These are phyloP conservation scores for Angophora floribunda DNA, from an alignment of 345 rosid species.

Conservation along the genomic window DNA sequence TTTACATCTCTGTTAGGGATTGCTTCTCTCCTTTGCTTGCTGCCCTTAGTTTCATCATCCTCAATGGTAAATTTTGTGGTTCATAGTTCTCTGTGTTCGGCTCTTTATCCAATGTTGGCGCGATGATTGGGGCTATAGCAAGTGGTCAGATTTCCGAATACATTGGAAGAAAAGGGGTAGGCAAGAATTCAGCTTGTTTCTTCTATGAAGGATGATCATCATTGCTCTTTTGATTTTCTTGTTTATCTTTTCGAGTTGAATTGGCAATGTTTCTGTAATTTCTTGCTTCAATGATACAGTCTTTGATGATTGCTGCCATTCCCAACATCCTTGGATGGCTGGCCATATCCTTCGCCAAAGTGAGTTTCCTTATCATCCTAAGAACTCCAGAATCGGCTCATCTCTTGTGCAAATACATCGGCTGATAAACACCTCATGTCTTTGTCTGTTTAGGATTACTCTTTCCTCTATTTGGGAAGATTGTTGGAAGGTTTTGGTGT, in stretches of 20 bases:
- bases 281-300: slow-evolving; percentile 26
- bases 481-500: slow-evolving; percentile 94
- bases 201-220: neutral
- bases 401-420: neutral
- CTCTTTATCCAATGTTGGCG: slow-evolving; percentile 94
- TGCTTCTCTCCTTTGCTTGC: neutral
- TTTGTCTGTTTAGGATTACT: slow-evolving; percentile 54
- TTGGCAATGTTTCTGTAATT: neutral
- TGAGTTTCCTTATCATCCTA: slow-evolving; percentile 23
- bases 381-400: neutral
- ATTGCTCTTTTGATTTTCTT: neutral
- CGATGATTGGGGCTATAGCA: slow-evolving; percentile 97
- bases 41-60: slow-evolving; percentile 5
- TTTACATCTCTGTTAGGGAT: neutral
- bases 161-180: slow-evolving; percentile 96
- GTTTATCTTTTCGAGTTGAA: neutral
- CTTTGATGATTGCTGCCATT: slow-evolving; percentile 92
- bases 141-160: slow-evolving; percentile 96
- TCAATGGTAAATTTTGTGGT: neutral
- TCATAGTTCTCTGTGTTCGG: slow-evolving; percentile 77
- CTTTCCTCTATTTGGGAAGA: slow-evolving; percentile 94
- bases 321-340: slow-evolving; percentile 99
- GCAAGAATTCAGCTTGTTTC: neutral
- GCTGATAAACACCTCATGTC: neutral
- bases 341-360: slow-evolving; percentile 85